phyloP scores from a whole-genome alignment of 208 protist genomes.

The Wallacemonas sp. region DNA sequence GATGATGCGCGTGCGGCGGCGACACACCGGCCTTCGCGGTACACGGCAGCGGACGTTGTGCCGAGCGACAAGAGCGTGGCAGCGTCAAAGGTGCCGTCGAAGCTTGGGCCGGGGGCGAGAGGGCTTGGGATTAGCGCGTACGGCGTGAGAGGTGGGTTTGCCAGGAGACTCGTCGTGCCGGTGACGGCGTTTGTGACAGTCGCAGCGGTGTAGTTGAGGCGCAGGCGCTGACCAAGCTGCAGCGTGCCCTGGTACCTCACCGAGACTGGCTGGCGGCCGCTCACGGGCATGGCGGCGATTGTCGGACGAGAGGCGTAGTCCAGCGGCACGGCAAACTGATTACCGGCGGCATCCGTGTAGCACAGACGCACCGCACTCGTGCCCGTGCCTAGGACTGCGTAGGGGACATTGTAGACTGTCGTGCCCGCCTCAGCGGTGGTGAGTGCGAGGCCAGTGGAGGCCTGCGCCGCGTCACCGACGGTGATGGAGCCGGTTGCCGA shows the following conservation, averaged over 20 bases:
- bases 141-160: constrained; percentile 22
- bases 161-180: constrained; percentile 10
- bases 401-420: constrained; percentile 30
- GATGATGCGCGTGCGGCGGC: constrained; percentile 26
- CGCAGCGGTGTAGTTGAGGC: constrained; percentile 48
- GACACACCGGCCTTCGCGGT: constrained; percentile 68
- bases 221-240: constrained; percentile 67
- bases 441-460: constrained; percentile 28
- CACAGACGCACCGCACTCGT: constrained; percentile 67
- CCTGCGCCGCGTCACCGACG: constrained; percentile 47
- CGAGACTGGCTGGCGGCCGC: constrained; percentile 30
- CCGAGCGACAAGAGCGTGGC: constrained; percentile 32
- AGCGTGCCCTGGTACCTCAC: constrained; percentile 21
- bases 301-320: constrained; percentile 16
- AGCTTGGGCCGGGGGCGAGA: constrained; percentile 48
- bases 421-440: constrained; percentile 11
- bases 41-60: constrained; percentile 22
- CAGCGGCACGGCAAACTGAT: constrained; percentile 79
- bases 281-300: constrained; percentile 39
- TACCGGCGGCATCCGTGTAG: constrained; percentile 76
- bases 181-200: constrained; percentile 18
- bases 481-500: constrained; percentile 36
- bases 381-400: constrained; percentile 49
- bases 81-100: constrained; percentile 66
- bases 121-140: constrained; percentile 45